Evolutionary conservation across 768 basidiomycete species (phyloP), one percentile per base, ranked within the genome.

Genomic region (Trichaptum fuscoviolaceum): DNA sequence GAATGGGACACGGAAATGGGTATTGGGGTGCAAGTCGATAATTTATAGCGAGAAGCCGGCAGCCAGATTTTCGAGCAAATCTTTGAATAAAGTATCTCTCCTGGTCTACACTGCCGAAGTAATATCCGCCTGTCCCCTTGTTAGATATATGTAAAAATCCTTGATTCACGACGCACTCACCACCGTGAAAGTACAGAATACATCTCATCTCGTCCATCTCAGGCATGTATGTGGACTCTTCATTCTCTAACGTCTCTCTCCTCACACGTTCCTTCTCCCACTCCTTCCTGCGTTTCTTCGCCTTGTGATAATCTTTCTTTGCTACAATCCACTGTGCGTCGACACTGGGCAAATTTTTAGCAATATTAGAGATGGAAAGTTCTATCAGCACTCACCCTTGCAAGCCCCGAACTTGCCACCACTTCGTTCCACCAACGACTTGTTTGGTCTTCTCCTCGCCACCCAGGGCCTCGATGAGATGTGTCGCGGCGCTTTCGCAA

Each of bases 391-490:
- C 78, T 74, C 79, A 87, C 95, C 95, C 95, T 64, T 85, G 78
- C 60, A 94, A 74, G 23, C 91, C 89, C 57, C 96, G 88, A 35
- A 96, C 94, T 77, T 97, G 96, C 96, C 96, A 99, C 95, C 96
- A 99, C 74, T 96, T 95, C 6, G 87, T 85, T 1, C 96, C 96
- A 12, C 96, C 96, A 3, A 95, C 88, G 34, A 93, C 74, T 57
- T 82, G 83, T 69, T 86, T 84, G 62, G 83, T 85, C 17, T 85
- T 81, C 57, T 90, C 85, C 71, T 91, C 89, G n/a, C 96, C 95
- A 1, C 95, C 95, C 8, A 97, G 81, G 3, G 87, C 93, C 67
- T 85, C 79, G 66, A 95, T 87, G 61, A 98, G 82, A 69, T 87
- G 77, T 0, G 76, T 74, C 5, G 95, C 92, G 1, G 94, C 92